phyloP scores from a whole-genome alignment of 208 protist species.

The Phytomonas francai region DNA sequence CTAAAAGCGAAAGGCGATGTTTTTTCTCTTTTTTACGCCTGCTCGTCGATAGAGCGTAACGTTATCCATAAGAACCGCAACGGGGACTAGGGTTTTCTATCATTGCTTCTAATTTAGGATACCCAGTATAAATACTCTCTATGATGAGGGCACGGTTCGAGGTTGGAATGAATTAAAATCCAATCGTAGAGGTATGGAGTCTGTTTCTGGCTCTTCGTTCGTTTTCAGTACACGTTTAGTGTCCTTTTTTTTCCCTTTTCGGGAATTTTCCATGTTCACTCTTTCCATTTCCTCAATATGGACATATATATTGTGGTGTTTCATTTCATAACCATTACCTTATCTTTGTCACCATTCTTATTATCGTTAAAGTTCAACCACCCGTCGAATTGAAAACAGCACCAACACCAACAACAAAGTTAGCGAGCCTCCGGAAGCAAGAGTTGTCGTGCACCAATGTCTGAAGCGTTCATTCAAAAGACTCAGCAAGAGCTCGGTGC shows the following conservation, averaged over 20 bases:
- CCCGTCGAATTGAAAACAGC: background rate
- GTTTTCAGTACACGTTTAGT: background rate
- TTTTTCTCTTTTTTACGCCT: background rate
- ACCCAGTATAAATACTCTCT: background rate
- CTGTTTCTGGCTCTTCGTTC: background rate
- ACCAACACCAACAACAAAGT: background rate
- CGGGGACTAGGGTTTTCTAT: background rate
- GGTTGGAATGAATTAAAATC: too few relatives aligned
- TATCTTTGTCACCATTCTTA: background rate
- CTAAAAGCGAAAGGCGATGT: background rate
- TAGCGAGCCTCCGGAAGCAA: background rate
- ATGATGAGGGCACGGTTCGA: too few relatives aligned
- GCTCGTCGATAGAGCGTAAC: background rate
- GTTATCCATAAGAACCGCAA: background rate
- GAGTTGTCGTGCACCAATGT: background rate
- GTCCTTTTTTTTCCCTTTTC: background rate
- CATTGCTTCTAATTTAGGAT: background rate
- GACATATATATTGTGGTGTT: background rate
- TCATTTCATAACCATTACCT: background rate
- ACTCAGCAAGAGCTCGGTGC: slow-evolving; percentile 73
- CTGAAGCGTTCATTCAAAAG: slow-evolving; percentile 33
- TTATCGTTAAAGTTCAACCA: background rate
- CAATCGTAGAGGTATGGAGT: background rate
- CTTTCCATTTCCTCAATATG: background rate
- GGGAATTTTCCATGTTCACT: background rate